Base-by-base conservation (phyloP, 345 rosid genomes). In the Reutealis trisperma region DNA sequence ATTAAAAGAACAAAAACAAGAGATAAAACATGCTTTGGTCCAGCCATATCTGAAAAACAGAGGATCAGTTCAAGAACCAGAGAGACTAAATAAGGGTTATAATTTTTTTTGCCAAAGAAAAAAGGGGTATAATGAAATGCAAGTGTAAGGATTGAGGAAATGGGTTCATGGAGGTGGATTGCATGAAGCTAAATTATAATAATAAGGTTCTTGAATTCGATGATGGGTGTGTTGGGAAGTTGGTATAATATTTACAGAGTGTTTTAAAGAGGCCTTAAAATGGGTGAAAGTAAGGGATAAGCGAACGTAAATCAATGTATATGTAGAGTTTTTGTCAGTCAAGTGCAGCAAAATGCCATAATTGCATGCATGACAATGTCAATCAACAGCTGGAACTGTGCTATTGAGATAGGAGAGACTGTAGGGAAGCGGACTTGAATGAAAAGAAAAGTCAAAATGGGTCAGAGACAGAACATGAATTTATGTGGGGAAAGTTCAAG, bases 361-460 rank as follows among this genome's bases (percentile, higher is more conserved):
- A 78, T 84, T 84, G 85, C 82, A 86, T 86, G 37, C 75, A 86
- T 84, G 85, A 74, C 30, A 18, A 47, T 69, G 54, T 22, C 11
- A 67, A 27, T 68, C 41, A 6, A 54, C 80, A 64, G 82, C 86
- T 84, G 84, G 74, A 52, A 85, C 87, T 84, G 84, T 77, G 77
- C 76, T 79, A 85, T 83, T 82, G 80, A 78, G 77, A 52, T 68
- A 71, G 72, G 67, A 32, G 42, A 59, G 70, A 75, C 72, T 34
- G 52, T 42, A 47, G 12, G 64, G 8, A 13, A 63, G 65, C 61
- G 27, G 54, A 58, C 14, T 81, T 75, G 55, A 72, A 77, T 60
- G 52, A 75, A 45, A 25, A 19, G 9, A 54, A 75, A 69, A 79
- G 89, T 84, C 88, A 86, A 85, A 82, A 44, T 54, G 52, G 77